A percentile compares a stretch with the other conserved stretches of the same genome.
Conservation (phyloP, 2,329 filamentous ascomycete genomes). For the Trichoderma semiorbis region DNA sequence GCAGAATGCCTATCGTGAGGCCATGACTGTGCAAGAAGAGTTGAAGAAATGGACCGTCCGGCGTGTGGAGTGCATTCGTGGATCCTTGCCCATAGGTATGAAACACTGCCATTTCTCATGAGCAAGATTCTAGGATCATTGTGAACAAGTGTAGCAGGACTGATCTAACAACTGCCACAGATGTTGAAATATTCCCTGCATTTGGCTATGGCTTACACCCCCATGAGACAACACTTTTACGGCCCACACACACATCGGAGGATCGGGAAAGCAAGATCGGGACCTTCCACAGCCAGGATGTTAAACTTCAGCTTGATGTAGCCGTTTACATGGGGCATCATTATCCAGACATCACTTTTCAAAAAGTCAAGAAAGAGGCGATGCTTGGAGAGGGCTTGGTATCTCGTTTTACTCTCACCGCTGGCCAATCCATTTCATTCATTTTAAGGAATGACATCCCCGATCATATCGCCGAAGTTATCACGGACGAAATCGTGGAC, state of each 20-base stretch:
- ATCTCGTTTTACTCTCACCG: conserved; percentile 55
- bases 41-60: conserved; percentile 70
- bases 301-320: conserved; percentile 65
- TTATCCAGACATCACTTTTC: conserved; percentile 54
- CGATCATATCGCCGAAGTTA: conserved; percentile 54
- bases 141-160: neutral
- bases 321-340: conserved; percentile 52
- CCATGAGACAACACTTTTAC: conserved; percentile 57
- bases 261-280: conserved; percentile 54
- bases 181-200: conserved; percentile 69
- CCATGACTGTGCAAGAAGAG: conserved; percentile 53
- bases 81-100: conserved; percentile 57
- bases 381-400: conserved; percentile 62
- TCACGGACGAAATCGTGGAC: conserved; percentile 58
- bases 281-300: conserved; percentile 56
- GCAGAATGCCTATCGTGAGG: conserved; percentile 53
- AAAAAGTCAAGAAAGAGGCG: conserved; percentile 47
- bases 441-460: conserved; percentile 61
- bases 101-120: neutral
- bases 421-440: conserved; percentile 68
- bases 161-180: conserved; percentile 29
- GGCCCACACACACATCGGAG: conserved; percentile 39
- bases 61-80: conserved; percentile 69
- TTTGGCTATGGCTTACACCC: conserved; percentile 65
- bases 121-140: neutral